These are phyloP conservation scores for Elsinoe necatrix DNA, from an alignment of 2,329 filamentous ascomycete genomes.

Conservation along the genomic window DNA sequence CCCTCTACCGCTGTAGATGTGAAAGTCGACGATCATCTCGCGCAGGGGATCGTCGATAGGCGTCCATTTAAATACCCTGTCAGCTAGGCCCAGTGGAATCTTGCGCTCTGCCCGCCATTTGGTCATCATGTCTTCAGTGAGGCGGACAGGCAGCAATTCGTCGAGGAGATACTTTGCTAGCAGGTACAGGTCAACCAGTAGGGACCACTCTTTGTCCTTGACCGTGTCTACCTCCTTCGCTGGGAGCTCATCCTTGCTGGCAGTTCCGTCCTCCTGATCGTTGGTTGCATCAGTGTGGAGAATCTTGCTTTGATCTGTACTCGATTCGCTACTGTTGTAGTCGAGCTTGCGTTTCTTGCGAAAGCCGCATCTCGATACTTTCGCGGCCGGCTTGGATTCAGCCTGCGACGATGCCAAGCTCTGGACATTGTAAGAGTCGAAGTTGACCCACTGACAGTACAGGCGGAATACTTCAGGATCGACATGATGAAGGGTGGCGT, in stretches of 20 bases:
- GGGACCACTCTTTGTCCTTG: slow-evolving; percentile 14
- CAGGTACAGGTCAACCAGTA: slow-evolving; percentile 15
- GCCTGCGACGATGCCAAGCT: not conserved
- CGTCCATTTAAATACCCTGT: not conserved
- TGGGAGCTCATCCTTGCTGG: no score
- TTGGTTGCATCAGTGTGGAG: no score
- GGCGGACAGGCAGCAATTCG: not conserved
- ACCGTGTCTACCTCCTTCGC: not conserved
- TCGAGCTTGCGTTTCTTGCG: not conserved
- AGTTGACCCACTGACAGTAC: not conserved
- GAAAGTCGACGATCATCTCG: no score
- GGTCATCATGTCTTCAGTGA: not conserved
- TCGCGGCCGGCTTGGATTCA: no score
- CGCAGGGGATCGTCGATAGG: not conserved
- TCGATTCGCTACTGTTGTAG: not conserved
- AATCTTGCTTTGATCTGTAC: not conserved
- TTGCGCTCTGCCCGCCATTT: not conserved
- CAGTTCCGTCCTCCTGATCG: no score
- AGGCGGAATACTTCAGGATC: not conserved
- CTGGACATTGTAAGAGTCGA: not conserved
- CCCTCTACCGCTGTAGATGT: no score
- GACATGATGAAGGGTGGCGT: not conserved
- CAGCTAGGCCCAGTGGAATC: not conserved
- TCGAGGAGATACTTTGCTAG: slow-evolving; percentile 16
- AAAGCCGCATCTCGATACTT: no score